These are phyloP conservation scores for Xylariaceae sp. DNA, from an alignment of 2,329 filamentous ascomycete genomes.

Conservation along the genomic window DNA sequence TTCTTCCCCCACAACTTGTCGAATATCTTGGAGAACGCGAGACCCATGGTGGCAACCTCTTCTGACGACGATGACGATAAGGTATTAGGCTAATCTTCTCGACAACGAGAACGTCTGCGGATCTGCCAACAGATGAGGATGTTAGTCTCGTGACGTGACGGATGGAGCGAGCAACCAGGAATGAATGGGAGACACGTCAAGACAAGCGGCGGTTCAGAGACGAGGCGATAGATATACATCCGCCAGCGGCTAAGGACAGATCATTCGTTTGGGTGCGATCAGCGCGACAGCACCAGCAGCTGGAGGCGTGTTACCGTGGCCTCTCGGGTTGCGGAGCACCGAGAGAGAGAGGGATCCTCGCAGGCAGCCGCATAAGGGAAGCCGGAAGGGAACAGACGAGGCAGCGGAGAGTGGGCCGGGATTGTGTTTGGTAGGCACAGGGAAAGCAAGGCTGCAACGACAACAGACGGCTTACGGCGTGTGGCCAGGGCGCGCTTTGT, in stretches of 20 bases:
- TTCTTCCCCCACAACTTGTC: constrained; percentile 98
- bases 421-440: constrained; percentile 13
- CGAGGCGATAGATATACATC: constrained; percentile 12
- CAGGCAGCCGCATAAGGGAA: constrained; percentile 31
- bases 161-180: background rate
- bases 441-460: constrained; percentile 20
- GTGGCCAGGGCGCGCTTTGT: constrained; percentile 26
- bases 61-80: constrained; percentile 37
- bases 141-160: constrained; percentile 21
- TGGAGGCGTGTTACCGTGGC: constrained; percentile 8
- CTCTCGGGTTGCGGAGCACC: background rate
- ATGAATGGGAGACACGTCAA: constrained; percentile 5
- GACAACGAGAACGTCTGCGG: constrained; percentile 17
- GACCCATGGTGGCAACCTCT: constrained; percentile 79
- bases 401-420: constrained; percentile 23
- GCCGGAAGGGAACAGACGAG: constrained; percentile 27
- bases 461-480: constrained; percentile 7
- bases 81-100: constrained; percentile 27
- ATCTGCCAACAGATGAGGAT: constrained; percentile 20
- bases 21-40: constrained; percentile 94
- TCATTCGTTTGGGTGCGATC: constrained; percentile 23
- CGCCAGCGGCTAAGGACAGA: constrained; percentile 27
- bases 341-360: constrained; percentile 4
- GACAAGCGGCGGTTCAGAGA: constrained; percentile 2
- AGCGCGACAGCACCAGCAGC: constrained; percentile 13